Evolutionary conservation across 2,329 filamentous ascomycete species (phyloP), one percentile per base, ranked within the genome.

Genomic region (Scedosporium apiospermum): DNA sequence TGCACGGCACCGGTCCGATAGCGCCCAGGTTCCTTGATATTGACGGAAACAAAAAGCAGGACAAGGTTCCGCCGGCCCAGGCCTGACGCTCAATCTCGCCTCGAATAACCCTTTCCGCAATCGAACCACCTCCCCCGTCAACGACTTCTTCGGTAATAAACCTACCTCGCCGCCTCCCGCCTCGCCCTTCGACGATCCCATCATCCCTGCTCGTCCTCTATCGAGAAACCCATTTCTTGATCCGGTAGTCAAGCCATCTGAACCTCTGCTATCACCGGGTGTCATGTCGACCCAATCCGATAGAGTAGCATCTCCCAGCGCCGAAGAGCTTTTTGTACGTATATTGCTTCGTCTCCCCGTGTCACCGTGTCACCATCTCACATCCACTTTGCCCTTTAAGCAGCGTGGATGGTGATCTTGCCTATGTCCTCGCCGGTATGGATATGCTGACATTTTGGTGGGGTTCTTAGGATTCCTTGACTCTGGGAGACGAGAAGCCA

Each of bases 31-130:
- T 62, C 65, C 57, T 41, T 60, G 61, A 30, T 57, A 63, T 46
- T 64, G 61, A 64, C 64, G 59, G 64, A 63, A 62, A 62, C 57
- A 63, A 62, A 63, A 63, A 59, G 63, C 66, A 71, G 66, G 64
- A 66, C 73, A 73, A 77, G 76, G 74, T 69, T 23, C 46, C 34
- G 42, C 42, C 21, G 59, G 74, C 75, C 61, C 68, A 69, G 80
- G 80, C 67, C 78, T 88, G 71, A 78, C 82, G 62, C 77, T 88
- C 73, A 88, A 86, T 75, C 83, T 92, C 70, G 87, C 87, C 74
- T 92, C 89, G 73, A 92, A 92, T 81, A 93, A 93, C 72, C 89
- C 89, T 65, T 93, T 85, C 70, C 87, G 89, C 78, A 90, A 90
- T 74, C 85, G 88, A 70, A 85, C 87, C 66, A 78, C 80, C 44